A percentile compares a stretch with the other conserved stretches of the same genome.
Conservation (phyloP, 371 early-diverging fungal species). For the Actinomucor elegans region DNA sequence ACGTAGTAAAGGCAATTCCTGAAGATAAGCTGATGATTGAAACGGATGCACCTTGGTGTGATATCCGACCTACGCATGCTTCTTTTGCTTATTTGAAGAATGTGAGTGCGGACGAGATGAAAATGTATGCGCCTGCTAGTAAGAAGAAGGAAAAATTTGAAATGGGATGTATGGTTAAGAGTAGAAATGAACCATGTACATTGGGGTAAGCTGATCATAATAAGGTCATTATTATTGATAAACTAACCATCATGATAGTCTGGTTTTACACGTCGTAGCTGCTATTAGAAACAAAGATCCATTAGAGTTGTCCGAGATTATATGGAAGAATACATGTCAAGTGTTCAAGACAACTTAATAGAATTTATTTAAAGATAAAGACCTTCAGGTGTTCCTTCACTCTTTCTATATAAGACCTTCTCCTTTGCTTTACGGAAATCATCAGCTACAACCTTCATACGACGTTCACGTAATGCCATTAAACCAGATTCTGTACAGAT, state of each 20-base stretch:
- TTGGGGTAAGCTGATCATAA: slow-evolving; percentile 64
- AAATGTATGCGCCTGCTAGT: slow-evolving; percentile 39
- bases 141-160: slow-evolving; percentile 80
- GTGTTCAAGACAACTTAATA: slow-evolving; percentile 42
- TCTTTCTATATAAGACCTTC: slow-evolving; percentile 98
- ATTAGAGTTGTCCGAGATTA: slow-evolving; percentile 48
- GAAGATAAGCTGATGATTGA: slow-evolving; percentile 87
- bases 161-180: slow-evolving; percentile 75
- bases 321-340: slow-evolving; percentile 59
- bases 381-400: slow-evolving; percentile 98
- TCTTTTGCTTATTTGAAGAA: slow-evolving; percentile 60
- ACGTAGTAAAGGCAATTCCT: slow-evolving; percentile 82
- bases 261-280: slow-evolving; percentile 63
- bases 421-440: slow-evolving; percentile 99
- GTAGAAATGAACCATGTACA: slow-evolving; percentile 84
- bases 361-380: slow-evolving; percentile 70
- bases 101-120: slow-evolving; percentile 30
- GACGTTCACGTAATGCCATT: slow-evolving; percentile 97
- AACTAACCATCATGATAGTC: too few species aligned
- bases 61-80: slow-evolving; percentile 89
- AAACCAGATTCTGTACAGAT: slow-evolving; percentile 99
- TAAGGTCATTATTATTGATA: not conserved
- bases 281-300: slow-evolving; percentile 51
- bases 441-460: slow-evolving; percentile 98
- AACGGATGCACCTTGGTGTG: slow-evolving; percentile 97